These are phyloP conservation scores for Lipomyces japonicus DNA, from an alignment of 805 yeast genomes.

Conservation along the genomic window DNA sequence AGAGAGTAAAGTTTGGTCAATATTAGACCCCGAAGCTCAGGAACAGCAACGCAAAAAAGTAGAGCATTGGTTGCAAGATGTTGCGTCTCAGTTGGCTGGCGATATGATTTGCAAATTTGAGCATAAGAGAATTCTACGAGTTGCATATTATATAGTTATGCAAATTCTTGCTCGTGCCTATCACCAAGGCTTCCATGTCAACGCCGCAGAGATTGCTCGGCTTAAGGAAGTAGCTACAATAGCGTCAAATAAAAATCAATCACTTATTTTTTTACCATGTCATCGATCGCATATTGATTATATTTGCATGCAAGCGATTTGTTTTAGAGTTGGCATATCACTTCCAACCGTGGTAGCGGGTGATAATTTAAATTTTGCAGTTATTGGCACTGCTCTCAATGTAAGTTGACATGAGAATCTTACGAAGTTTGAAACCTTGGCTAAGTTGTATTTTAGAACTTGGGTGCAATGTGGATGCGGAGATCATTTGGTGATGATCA, in stretches of 20 bases:
- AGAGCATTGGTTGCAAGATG: constrained; percentile 34
- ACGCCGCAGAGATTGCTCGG: constrained; percentile 36
- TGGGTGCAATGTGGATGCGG: constrained; percentile 58
- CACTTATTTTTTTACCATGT: constrained; percentile 51
- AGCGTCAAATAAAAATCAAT: constrained; percentile 37
- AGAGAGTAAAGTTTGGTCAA: constrained; percentile 32
- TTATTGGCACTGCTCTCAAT: constrained; percentile 50
- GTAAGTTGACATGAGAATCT: constrained; percentile 30
- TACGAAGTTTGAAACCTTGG: background rate
- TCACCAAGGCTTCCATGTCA: constrained; percentile 44
- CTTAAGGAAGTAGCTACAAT: constrained; percentile 37
- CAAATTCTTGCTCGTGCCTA: constrained; percentile 41
- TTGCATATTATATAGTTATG: constrained; percentile 39
- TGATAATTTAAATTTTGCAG: constrained; percentile 59
- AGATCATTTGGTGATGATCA: constrained; percentile 47
- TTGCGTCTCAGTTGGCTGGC: constrained; percentile 35
- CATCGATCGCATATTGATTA: constrained; percentile 63
- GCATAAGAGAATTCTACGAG: constrained; percentile 33
- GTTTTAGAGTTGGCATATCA: constrained; percentile 52
- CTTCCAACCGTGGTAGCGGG: constrained; percentile 61
- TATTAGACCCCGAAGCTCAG: constrained; percentile 30
- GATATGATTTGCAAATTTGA: constrained; percentile 39
- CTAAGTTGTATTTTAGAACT: constrained; percentile 23
- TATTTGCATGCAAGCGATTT: constrained; percentile 52
- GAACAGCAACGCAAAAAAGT: constrained; percentile 32